Evolutionary conservation across 257 asterid genomes (phyloP).

Genomic region (Solanum bulbocastanum): DNA sequence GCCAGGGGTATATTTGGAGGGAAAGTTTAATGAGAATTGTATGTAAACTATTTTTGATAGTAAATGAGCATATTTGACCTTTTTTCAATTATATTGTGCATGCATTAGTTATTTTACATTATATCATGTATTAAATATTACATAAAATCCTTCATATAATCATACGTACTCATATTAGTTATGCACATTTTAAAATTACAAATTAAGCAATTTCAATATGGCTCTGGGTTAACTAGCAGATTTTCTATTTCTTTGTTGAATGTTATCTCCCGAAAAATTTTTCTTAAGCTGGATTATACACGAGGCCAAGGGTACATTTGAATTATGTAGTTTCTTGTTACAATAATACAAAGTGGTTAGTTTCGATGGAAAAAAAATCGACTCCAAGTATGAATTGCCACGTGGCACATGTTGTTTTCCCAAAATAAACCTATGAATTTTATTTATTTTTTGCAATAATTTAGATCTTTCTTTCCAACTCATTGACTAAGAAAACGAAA

Average conservation of each 20-base stretch:
- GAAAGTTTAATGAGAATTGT: too few relatives aligned
- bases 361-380: too few relatives aligned
- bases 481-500: neutral
- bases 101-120: too few relatives aligned
- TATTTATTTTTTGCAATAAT: neutral
- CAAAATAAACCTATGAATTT: neutral
- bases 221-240: too few relatives aligned
- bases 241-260: neutral
- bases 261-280: too few relatives aligned
- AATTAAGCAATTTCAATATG: neutral
- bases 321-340: too few relatives aligned
- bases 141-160: neutral
- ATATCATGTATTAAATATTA: too few relatives aligned
- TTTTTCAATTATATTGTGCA: too few relatives aligned
- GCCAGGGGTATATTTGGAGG: neutral
- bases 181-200: neutral
- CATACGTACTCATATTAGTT: neutral
- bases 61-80: too few relatives aligned
- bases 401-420: neutral
- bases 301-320: neutral
- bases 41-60: too few relatives aligned
- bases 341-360: neutral
- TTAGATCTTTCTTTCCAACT: neutral
- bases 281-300: neutral
- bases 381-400: neutral